Evolutionary conservation across 768 basidiomycete species (phyloP).

Genomic region (Lactarius akahatsu): DNA sequence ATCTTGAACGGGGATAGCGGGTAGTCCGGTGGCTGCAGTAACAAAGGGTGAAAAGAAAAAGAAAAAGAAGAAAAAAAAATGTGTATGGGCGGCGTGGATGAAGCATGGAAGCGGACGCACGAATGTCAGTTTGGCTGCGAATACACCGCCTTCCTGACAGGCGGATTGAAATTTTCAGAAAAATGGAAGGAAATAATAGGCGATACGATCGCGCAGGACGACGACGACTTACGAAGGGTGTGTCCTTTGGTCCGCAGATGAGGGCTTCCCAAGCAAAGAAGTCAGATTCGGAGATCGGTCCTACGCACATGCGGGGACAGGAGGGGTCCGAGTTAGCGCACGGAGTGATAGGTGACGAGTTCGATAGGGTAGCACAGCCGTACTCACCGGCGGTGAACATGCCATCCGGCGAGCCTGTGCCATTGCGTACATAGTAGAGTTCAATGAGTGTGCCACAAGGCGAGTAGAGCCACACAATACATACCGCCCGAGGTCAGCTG

Average conservation of each 20-base stretch:
- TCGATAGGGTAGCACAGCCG: slow-evolving; percentile 17
- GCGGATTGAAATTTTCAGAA: background rate
- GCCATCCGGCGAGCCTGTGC: slow-evolving; percentile 77
- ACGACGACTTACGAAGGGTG: slow-evolving; percentile 72
- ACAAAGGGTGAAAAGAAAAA: slow-evolving; percentile 2
- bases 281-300: slow-evolving; percentile 87
- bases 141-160: slow-evolving; percentile 87
- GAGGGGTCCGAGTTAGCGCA: background rate
- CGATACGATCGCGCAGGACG: background rate
- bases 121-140: slow-evolving; percentile 89
- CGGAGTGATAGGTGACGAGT: background rate
- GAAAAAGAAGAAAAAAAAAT: background rate
- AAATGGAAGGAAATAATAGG: background rate
- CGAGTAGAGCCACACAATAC: slow-evolving; percentile 8
- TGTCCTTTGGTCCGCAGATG: slow-evolving; percentile 91
- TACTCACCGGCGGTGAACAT: slow-evolving; percentile 91
- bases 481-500: slow-evolving; percentile 77
- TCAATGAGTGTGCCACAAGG: slow-evolving; percentile 6
- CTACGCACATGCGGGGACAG: slow-evolving; percentile 39
- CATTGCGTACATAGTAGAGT: background rate
- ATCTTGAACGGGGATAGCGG: slow-evolving; percentile 99
- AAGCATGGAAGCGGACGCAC: slow-evolving; percentile 49
- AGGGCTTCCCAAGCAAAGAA: slow-evolving; percentile 97
- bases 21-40: slow-evolving; percentile 79
- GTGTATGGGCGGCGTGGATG: slow-evolving; percentile 6